phyloP scores from a whole-genome alignment of 2,329 filamentous ascomycete genomes.

The Pseudocercospora eumusae region DNA sequence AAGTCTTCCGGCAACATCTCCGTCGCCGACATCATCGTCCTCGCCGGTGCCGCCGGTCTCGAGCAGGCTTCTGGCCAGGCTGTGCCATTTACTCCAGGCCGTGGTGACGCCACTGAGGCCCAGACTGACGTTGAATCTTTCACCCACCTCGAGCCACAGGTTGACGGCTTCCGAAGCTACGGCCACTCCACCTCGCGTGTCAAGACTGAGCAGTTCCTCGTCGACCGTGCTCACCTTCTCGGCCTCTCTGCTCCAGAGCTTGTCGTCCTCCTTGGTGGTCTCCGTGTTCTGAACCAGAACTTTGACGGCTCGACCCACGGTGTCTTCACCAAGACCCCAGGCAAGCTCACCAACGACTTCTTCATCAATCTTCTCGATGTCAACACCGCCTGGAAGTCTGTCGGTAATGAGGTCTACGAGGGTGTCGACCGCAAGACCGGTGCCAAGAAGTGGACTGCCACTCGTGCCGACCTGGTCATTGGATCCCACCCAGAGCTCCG shows the following conservation, averaged over 20 bases:
- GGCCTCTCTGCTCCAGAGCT: conserved; percentile 70
- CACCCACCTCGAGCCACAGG: conserved; percentile 64
- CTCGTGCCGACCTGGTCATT: conserved; percentile 69
- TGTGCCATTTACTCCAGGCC: conserved; percentile 73
- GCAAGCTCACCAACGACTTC: conserved; percentile 75
- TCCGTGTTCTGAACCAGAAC: conserved; percentile 70
- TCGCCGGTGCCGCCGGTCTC: conserved; percentile 69
- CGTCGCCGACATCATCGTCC: conserved; percentile 75
- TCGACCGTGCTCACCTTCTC: conserved; percentile 71
- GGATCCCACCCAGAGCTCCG: conserved; percentile 74
- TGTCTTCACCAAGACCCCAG: conserved; percentile 67
- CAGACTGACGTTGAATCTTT: conserved; percentile 69
- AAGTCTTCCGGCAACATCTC: conserved; percentile 67
- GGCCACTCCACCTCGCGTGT: conserved; percentile 63
- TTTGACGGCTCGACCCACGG: conserved; percentile 68
- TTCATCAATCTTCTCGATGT: conserved; percentile 76
- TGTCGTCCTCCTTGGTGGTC: conserved; percentile 69
- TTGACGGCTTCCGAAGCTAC: conserved; percentile 82
- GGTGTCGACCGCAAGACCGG: conserved; percentile 67
- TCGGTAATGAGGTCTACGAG: conserved; percentile 60
- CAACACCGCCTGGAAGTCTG: conserved; percentile 64
- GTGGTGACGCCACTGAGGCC: conserved; percentile 69
- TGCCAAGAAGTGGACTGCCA: conserved; percentile 67
- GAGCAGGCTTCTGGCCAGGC: conserved; percentile 68
- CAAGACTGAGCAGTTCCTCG: conserved; percentile 66